Conservation (phyloP, 495 filamentous ascomycete species). For the Daldinia vernicosa region DNA sequence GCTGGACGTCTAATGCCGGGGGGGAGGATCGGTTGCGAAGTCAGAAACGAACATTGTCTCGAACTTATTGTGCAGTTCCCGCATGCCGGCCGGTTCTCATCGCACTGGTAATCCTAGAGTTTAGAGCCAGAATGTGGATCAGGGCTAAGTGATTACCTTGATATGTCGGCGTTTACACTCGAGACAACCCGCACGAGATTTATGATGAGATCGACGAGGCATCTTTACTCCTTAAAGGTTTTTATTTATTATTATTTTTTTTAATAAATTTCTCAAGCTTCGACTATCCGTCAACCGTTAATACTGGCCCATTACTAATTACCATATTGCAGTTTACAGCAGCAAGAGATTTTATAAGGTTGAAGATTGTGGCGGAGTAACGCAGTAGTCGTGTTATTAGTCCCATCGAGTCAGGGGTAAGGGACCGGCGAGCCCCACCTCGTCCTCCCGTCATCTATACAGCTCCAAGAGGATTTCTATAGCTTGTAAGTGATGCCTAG, state of each 20-base stretch:
- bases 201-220: constrained; percentile 30
- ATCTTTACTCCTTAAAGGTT: background rate
- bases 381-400: constrained; percentile 4
- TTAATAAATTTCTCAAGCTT: background rate
- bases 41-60: constrained; percentile 30
- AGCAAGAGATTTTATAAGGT: constrained; percentile 13
- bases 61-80: constrained; percentile 36
- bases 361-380: constrained; percentile 25
- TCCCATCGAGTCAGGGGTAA: constrained; percentile 29
- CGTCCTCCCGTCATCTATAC: background rate
- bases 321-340: background rate
- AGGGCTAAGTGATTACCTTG: constrained; percentile 23
- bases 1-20: background rate
- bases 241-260: no score
- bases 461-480: background rate
- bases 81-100: constrained; percentile 32
- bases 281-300: background rate
- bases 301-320: background rate
- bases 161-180: constrained; percentile 40
- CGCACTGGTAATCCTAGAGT: constrained; percentile 16
- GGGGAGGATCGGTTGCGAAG: constrained; percentile 21
- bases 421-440: background rate
- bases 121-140: background rate
- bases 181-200: constrained; percentile 32
- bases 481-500: background rate